phyloP scores from a whole-genome alignment of 306 rosid genomes.

The Luffa acutangula region DNA sequence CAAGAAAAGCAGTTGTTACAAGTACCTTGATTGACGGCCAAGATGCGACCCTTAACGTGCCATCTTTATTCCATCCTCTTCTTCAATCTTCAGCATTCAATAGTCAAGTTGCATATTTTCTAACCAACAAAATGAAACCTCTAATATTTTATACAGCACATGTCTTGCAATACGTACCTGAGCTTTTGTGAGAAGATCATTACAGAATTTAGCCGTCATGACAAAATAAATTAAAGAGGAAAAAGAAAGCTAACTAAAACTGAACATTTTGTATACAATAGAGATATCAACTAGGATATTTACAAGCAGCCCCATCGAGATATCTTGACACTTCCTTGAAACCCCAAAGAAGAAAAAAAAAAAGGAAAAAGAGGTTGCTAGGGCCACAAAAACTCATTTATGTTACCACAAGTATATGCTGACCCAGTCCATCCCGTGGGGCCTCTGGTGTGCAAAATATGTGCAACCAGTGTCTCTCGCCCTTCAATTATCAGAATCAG shows the following conservation, averaged over 20 bases:
- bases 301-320: slow-evolving; percentile 32
- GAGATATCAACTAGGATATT: slow-evolving; percentile 27
- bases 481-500: slow-evolving; percentile 5
- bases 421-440: slow-evolving; percentile 4
- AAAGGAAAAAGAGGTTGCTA: slow-evolving; percentile 5
- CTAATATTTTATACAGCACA: not conserved
- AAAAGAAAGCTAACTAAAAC: not conserved
- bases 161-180: not conserved
- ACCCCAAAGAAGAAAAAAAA: slow-evolving; percentile 15
- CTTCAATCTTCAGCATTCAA: not conserved
- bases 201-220: not conserved
- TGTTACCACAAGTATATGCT: not conserved
- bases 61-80: not conserved
- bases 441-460: slow-evolving; percentile 4
- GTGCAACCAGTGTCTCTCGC: slow-evolving; percentile 7
- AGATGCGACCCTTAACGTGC: not conserved
- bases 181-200: not conserved
- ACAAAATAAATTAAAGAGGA: not conserved
- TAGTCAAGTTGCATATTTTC: not conserved
- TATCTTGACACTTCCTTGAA: slow-evolving; percentile 15
- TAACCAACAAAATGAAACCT: not conserved
- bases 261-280: slow-evolving; percentile 10
- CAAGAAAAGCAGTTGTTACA: not conserved
- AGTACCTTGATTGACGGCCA: slow-evolving; percentile 1
- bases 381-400: slow-evolving; percentile 13